A percentile compares a stretch with the other conserved stretches of the same genome.
Conservation (phyloP, 179 eudicot genomes). For the Beta corolliflora region DNA sequence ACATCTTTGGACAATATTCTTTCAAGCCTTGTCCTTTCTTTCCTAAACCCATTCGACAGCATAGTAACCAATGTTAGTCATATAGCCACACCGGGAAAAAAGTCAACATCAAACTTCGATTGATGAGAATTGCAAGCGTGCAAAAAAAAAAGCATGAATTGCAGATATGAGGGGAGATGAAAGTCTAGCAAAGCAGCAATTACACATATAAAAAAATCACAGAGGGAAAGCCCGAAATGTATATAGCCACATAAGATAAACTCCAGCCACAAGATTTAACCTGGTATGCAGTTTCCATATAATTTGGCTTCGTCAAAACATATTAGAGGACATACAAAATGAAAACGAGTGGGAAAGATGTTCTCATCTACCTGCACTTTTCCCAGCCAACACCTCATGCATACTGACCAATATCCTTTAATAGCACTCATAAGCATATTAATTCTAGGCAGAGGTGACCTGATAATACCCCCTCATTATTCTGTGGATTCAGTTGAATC, state of each 20-base stretch:
- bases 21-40: conserved; percentile 69
- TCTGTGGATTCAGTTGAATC: not conserved
- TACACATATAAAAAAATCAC: not conserved
- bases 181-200: not conserved
- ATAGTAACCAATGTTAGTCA: not conserved
- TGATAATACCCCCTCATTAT: not conserved
- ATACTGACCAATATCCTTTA: not conserved
- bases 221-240: too few relatives aligned
- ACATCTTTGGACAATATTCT: conserved; percentile 59
- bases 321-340: not conserved
- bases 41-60: conserved; percentile 46
- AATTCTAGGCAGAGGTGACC: not conserved
- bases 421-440: not conserved
- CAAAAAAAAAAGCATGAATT: not conserved
- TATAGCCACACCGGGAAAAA: not conserved
- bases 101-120: not conserved
- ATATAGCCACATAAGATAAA: not conserved
- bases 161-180: not conserved
- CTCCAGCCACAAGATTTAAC: not conserved
- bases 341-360: not conserved
- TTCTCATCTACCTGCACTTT: not conserved
- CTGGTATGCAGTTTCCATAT: not conserved
- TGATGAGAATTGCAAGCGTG: not conserved
- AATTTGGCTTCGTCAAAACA: too few relatives aligned
- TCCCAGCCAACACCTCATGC: not conserved